phyloP scores from a whole-genome alignment of 306 rosid genomes.

The Herpetospermum pedunculosum region DNA sequence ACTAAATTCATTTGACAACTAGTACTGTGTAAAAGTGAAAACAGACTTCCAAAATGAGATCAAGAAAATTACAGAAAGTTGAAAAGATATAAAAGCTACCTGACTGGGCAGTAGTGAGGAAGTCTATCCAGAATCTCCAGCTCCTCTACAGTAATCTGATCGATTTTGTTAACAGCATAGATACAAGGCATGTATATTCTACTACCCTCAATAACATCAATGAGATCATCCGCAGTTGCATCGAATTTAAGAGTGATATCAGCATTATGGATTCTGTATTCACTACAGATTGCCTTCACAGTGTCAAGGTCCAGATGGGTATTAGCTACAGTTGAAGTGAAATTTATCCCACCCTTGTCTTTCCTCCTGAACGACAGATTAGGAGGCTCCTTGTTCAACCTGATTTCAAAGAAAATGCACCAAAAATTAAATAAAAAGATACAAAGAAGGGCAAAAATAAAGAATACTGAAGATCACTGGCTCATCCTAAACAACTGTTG shows the following conservation, averaged over 20 bases:
- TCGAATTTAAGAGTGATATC: conserved; percentile 90
- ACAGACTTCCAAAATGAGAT: neutral
- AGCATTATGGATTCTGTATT: conserved; percentile 90
- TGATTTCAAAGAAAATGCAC: conserved; percentile 15
- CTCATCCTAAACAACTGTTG: neutral
- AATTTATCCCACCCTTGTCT: conserved; percentile 93
- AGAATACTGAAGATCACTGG: neutral
- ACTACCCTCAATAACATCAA: conserved; percentile 94
- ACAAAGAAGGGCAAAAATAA: neutral
- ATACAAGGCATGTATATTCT: conserved; percentile 90
- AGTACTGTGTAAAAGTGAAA: neutral
- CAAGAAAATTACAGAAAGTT: neutral
- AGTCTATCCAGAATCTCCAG: conserved; percentile 96
- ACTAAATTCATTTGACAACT: neutral
- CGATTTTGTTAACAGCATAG: conserved; percentile 90
- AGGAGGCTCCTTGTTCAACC: conserved; percentile 96
- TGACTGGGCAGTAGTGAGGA: conserved; percentile 94
- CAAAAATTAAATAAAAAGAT: neutral
- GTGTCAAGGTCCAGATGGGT: conserved; percentile 90
- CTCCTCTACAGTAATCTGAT: conserved; percentile 94
- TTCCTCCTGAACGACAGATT: conserved; percentile 85
- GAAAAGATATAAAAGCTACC: conserved; percentile 28
- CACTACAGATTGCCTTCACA: conserved; percentile 90
- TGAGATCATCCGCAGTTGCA: conserved; percentile 96
- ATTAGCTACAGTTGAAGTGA: conserved; percentile 79